A percentile compares a stretch with the other conserved stretches of the same genome.
Evolutionary conservation across 495 filamentous ascomycete genomes (phyloP).

Genomic region (Aspergillus cavernicola): DNA sequence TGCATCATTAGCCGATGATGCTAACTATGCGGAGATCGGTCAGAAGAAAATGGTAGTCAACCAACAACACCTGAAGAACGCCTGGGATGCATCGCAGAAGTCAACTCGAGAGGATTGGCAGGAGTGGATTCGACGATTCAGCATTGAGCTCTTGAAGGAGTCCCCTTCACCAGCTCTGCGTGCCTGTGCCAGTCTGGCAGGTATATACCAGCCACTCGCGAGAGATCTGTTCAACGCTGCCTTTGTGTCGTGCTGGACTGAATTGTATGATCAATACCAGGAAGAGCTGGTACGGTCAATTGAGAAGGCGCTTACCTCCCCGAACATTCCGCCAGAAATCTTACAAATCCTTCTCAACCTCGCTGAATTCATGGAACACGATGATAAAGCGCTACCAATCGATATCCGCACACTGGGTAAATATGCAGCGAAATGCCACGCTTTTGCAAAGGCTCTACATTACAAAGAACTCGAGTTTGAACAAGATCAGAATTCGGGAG

Average conservation of each 20-base stretch:
- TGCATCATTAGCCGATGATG: slow-evolving; percentile 71
- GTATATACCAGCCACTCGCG: slow-evolving; percentile 87
- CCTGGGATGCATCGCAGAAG: slow-evolving; percentile 94
- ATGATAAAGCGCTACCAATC: slow-evolving; percentile 96
- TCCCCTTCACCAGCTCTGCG: slow-evolving; percentile 91
- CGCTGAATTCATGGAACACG: slow-evolving; percentile 99
- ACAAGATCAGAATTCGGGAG: slow-evolving; percentile 91
- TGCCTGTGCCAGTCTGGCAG: slow-evolving; percentile 87
- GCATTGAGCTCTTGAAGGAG: slow-evolving; percentile 90
- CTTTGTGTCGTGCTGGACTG: slow-evolving; percentile 98
- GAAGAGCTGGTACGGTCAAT: slow-evolving; percentile 94
- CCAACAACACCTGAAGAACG: slow-evolving; percentile 92
- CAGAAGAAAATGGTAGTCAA: slow-evolving; percentile 95
- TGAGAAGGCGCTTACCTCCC: slow-evolving; percentile 87
- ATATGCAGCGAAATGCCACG: slow-evolving; percentile 92
- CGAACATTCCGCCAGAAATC: slow-evolving; percentile 91
- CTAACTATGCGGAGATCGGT: slow-evolving; percentile 72
- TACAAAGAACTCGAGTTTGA: slow-evolving; percentile 99
- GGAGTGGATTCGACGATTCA: slow-evolving; percentile 96
- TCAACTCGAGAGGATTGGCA: slow-evolving; percentile 98
- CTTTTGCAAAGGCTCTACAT: slow-evolving; percentile 95
- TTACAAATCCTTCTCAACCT: slow-evolving; percentile 92
- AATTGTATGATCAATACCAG: slow-evolving; percentile 90
- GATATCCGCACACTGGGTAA: slow-evolving; percentile 90
- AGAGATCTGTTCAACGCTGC: slow-evolving; percentile 95